These are phyloP conservation scores for Alternaria arbusti DNA, from an alignment of 2,329 filamentous ascomycete genomes.

Conservation along the genomic window DNA sequence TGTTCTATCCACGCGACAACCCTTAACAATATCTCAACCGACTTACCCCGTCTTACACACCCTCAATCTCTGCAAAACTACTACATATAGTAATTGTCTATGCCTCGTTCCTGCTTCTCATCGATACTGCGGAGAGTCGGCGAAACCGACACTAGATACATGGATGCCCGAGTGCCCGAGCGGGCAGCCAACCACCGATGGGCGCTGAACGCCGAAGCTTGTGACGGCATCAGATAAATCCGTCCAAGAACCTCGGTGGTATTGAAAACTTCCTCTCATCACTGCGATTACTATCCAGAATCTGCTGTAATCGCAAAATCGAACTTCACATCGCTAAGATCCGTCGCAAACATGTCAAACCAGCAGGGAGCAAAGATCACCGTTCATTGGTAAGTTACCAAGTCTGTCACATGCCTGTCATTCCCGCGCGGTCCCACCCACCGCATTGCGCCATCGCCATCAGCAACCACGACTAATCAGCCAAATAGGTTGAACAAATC, in stretches of 20 bases:
- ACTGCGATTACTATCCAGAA: neutral
- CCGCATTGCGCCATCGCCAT: conserved; percentile 8
- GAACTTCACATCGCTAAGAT: neutral
- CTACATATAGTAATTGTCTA: neutral
- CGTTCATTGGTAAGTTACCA: conserved; percentile 41
- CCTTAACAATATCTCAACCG: neutral
- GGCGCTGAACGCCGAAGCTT: conserved; percentile 11
- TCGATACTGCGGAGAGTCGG: neutral
- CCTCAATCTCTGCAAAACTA: neutral
- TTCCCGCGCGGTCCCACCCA: neutral
- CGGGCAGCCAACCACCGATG: conserved; percentile 6
- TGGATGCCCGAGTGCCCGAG: neutral
- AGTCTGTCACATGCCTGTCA: neutral
- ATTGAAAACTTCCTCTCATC: neutral
- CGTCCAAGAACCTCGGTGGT: conserved; percentile 10
- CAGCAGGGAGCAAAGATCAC: conserved; percentile 46
- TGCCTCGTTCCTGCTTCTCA: neutral
- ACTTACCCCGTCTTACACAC: neutral
- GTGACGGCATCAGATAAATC: conserved; percentile 6
- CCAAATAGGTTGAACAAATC: conserved; percentile 77
- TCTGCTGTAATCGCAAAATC: neutral
- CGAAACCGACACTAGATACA: conserved; percentile 6
- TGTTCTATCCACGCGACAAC: no score
- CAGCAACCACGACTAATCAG: neutral
- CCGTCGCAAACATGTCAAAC: conserved; percentile 21